These are phyloP conservation scores for Dendrocalamus latiflorus DNA, from an alignment of 202 grass and related monocot species.

Conservation along the genomic window DNA sequence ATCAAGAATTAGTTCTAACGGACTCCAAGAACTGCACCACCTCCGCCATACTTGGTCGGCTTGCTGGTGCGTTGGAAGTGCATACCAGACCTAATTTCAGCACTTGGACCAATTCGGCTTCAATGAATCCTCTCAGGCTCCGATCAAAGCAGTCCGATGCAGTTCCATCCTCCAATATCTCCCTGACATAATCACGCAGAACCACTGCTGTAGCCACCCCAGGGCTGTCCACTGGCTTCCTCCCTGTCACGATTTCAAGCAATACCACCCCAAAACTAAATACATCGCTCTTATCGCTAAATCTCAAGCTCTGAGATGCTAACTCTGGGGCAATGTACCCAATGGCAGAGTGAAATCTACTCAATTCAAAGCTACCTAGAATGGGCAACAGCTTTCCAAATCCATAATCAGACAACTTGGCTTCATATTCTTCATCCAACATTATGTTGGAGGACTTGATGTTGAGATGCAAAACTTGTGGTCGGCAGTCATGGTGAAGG, in stretches of 20 bases:
- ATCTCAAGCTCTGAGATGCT: constrained; percentile 73
- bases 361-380: constrained; percentile 67
- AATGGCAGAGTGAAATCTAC: constrained; percentile 67
- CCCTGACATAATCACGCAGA: constrained; percentile 77
- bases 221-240: constrained; percentile 78
- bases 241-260: constrained; percentile 82
- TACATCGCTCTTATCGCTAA: constrained; percentile 88
- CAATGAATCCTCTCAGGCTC: constrained; percentile 63
- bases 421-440: constrained; percentile 71
- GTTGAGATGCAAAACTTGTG: constrained; percentile 90
- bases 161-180: constrained; percentile 70
- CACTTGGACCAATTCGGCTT: constrained; percentile 87
- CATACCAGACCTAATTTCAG: constrained; percentile 94
- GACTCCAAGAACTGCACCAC: constrained; percentile 98
- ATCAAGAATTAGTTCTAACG: constrained; percentile 74
- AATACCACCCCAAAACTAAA: constrained; percentile 96
- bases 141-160: constrained; percentile 74
- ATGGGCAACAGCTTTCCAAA: constrained; percentile 79
- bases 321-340: constrained; percentile 90
- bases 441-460: constrained; percentile 97
- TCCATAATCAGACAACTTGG: constrained; percentile 90
- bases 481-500: constrained; percentile 91
- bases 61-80: constrained; percentile 71
- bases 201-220: constrained; percentile 40
- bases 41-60: constrained; percentile 88